Evolutionary conservation across 352 stramenopile species (phyloP), one percentile per base, ranked within the genome.

Genomic region (Pythium oligandrum): DNA sequence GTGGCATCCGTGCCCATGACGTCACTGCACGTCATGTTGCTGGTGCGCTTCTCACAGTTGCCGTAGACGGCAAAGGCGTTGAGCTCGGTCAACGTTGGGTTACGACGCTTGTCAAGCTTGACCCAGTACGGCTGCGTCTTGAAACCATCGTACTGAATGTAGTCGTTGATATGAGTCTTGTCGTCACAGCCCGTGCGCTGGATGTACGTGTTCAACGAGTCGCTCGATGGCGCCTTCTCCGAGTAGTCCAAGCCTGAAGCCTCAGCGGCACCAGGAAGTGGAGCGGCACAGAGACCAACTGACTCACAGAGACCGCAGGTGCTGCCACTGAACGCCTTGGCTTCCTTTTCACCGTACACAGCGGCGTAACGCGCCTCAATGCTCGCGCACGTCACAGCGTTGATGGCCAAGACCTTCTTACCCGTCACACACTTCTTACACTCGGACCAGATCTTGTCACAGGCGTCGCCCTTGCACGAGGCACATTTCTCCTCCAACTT

Each of bases 151-250:
- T 83, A 91, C 68, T 75, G 36, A n/a, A 78, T 64, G 61, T 84
- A 91, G 59, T 78, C 68, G 50, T 73, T 73, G 47, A 88, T 85
- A 34, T 73, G 68, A 26, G 44, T 64, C 30, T 59, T 49, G 51
- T 90, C 78, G 54, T 89, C 75, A 40, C 80, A 90, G 58, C 80
- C 80, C 42, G 81, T 89, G 53, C 68, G 71, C 37, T 89, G 76
- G 30, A 75, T 59, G 63, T 80, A 89, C 11, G 48, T 60, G 7
- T 43, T 59, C 11, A 91, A 66, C 3, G 50, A 55, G 17, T 62
- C 64, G n/a, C 59, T 54, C 7, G 68, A 35, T 0, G 82, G 82
- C 0, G 71, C 44, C 31, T 40, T 57, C 44, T 55, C 38, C 12
- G 69, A 78, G 54, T 73, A 90, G 57, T 91, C 73, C 32, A 88